These are phyloP conservation scores for Capsella rubella DNA, from an alignment of 441 rosid genomes.

Conservation along the genomic window DNA sequence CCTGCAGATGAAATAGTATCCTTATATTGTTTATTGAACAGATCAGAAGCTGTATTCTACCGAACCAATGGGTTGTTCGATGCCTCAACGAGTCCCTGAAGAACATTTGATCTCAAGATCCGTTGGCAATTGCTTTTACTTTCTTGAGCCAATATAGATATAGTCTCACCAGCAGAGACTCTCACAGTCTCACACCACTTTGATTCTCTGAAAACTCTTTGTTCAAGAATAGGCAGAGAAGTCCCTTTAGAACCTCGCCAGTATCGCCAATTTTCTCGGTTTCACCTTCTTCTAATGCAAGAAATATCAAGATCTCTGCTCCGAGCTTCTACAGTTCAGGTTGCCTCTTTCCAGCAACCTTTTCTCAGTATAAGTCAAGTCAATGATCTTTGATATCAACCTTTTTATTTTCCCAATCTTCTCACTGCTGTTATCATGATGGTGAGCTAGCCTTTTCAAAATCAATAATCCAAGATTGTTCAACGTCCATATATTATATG, in stretches of 20 bases:
- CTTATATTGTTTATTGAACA: constrained; percentile 49
- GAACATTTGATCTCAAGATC: constrained; percentile 60
- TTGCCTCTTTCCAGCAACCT: constrained; percentile 56
- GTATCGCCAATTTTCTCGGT: constrained; percentile 90
- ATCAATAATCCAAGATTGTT: constrained; percentile 80
- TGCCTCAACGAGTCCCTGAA: constrained; percentile 54
- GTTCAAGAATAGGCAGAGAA: constrained; percentile 71
- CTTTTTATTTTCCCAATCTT: constrained; percentile 94
- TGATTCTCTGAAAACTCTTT: constrained; percentile 43
- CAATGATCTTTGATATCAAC: constrained; percentile 83
- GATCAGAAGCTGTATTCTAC: constrained; percentile 64
- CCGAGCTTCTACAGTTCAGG: constrained; percentile 69
- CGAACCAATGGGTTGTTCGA: constrained; percentile 57
- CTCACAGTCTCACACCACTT: constrained; percentile 62
- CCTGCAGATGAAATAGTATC: constrained; percentile 58
- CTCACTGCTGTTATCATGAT: constrained; percentile 78
- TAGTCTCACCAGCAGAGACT: constrained; percentile 79
- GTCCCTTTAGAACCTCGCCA: constrained; percentile 77
- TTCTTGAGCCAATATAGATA: constrained; percentile 84
- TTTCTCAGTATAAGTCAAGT: constrained; percentile 74
- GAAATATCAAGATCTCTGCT: constrained; percentile 71
- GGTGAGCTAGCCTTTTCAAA: constrained; percentile 80
- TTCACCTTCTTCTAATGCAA: constrained; percentile 77
- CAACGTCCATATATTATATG: constrained; percentile 86
- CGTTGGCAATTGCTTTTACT: constrained; percentile 73